A percentile compares a stretch with the other conserved stretches of the same genome.
Evolutionary conservation across 768 basidiomycete genomes (phyloP).

Genomic region (Saitozyma podzolica): DNA sequence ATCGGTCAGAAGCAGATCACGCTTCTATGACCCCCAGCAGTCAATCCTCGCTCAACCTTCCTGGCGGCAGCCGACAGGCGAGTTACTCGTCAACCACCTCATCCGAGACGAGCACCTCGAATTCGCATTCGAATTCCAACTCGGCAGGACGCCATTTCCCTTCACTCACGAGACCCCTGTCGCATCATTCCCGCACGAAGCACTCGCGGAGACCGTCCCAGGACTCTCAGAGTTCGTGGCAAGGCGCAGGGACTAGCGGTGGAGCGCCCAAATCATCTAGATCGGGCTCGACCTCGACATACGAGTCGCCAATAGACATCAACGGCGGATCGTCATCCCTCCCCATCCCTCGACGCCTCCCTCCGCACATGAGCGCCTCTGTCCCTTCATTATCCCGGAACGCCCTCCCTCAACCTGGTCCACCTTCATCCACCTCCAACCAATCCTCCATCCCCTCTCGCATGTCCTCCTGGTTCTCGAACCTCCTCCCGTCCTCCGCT

Average conservation of each 20-base stretch:
- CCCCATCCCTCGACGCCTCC: conserved; percentile 28
- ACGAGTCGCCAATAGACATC: conserved; percentile 19
- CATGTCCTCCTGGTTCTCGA: conserved; percentile 50
- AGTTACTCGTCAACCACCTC: conserved; percentile 41
- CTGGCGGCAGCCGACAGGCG: conserved; percentile 23
- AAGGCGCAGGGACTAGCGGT: not conserved
- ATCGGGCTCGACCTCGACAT: conserved; percentile 29
- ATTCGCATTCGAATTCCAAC: not conserved
- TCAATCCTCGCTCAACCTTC: conserved; percentile 14
- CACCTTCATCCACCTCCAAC: conserved; percentile 4
- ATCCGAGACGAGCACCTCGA: conserved; percentile 17
- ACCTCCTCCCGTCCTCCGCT: conserved; percentile 34
- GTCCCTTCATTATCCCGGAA: conserved; percentile 37
- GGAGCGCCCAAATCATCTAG: conserved; percentile 11
- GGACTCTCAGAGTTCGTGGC: conserved; percentile 37
- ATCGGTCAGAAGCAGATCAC: conserved; percentile 11
- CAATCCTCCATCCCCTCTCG: conserved; percentile 33
- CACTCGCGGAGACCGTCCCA: conserved; percentile 32
- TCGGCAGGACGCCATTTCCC: conserved; percentile 4
- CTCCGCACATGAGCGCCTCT: conserved; percentile 34
- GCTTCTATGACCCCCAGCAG: conserved; percentile 8
- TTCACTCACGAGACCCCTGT: conserved; percentile 1
- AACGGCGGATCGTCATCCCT: not conserved
- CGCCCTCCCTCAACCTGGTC: conserved; percentile 29
- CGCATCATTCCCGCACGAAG: not conserved